Conservation (phyloP, 345 rosid species). For the Erodium maritimum region DNA sequence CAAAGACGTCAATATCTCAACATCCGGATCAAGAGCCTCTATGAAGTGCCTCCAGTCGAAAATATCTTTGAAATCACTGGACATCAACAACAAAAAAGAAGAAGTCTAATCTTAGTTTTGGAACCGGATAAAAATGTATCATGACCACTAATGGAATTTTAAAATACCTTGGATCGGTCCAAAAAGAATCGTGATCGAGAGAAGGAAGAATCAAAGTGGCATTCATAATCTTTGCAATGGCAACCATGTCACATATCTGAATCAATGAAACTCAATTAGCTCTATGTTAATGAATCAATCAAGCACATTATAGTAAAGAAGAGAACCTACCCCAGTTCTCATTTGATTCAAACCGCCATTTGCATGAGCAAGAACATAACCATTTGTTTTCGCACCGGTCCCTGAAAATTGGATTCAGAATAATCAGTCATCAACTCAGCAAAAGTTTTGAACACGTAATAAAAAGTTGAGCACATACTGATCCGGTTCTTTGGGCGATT, state of each 20-base stretch:
- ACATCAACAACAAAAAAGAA: constrained; percentile 8
- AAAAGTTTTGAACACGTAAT: no score
- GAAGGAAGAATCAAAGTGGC: constrained; percentile 94
- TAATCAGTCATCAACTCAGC: not conserved
- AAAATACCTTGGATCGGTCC: constrained; percentile 95
- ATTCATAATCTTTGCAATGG: constrained; percentile 88
- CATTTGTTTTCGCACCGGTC: constrained; percentile 38
- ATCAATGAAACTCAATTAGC: constrained; percentile 3
- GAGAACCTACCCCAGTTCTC: constrained; percentile 87
- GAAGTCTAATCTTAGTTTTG: no score
- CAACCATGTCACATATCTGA: constrained; percentile 99
- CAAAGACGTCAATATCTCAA: constrained; percentile 71
- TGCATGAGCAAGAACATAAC: constrained; percentile 83
- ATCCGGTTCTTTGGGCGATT: constrained; percentile 40
- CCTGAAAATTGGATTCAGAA: constrained; percentile 18
- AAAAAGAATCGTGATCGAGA: constrained; percentile 91
- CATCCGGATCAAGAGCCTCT: constrained; percentile 52
- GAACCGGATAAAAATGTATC: no score
- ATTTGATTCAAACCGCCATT: constrained; percentile 99
- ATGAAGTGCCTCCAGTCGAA: constrained; percentile 95
- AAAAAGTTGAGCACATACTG: constrained; percentile 30
- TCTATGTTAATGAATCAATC: not conserved
- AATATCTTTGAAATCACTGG: constrained; percentile 88
- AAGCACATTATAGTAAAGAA: not conserved
- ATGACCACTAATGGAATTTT: not conserved